Conservation (phyloP, 345 rosid genomes). For the Hibiscus syriacus region DNA sequence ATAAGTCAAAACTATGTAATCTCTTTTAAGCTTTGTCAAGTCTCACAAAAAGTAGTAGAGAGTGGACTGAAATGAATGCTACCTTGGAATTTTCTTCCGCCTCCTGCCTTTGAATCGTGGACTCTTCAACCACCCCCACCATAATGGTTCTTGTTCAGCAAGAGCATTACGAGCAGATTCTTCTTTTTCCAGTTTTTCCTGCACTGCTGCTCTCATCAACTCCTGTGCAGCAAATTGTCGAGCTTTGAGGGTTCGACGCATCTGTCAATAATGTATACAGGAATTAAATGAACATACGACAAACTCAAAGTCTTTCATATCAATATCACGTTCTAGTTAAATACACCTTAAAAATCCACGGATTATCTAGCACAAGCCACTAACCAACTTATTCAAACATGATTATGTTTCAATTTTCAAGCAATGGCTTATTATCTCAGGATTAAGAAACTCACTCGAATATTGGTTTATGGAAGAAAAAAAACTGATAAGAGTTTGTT, state of each 20-base stretch:
- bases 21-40: background rate
- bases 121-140: slow-evolving; percentile 68
- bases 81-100: slow-evolving; percentile 79
- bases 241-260: slow-evolving; percentile 49
- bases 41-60: background rate
- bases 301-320: too few species aligned
- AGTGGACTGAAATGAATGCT: slow-evolving; percentile 21
- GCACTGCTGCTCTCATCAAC: slow-evolving; percentile 43
- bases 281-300: background rate
- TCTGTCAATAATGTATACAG: slow-evolving; percentile 29
- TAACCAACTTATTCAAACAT: background rate
- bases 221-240: slow-evolving; percentile 50
- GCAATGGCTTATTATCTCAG: background rate
- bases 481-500: background rate
- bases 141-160: slow-evolving; percentile 62
- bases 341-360: too few species aligned
- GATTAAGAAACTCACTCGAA: background rate
- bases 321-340: too few species aligned
- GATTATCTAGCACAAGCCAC: too few species aligned
- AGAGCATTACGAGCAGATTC: slow-evolving; percentile 41
- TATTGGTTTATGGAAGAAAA: background rate
- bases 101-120: slow-evolving; percentile 56
- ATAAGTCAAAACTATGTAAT: background rate
- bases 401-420: background rate
- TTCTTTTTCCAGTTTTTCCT: slow-evolving; percentile 57